Percentiles rank a stretch among this genome's conserved stretches.
These are phyloP conservation scores for Globisporangium canariense DNA, from an alignment of 352 stramenopile species.

Conservation along the genomic window DNA sequence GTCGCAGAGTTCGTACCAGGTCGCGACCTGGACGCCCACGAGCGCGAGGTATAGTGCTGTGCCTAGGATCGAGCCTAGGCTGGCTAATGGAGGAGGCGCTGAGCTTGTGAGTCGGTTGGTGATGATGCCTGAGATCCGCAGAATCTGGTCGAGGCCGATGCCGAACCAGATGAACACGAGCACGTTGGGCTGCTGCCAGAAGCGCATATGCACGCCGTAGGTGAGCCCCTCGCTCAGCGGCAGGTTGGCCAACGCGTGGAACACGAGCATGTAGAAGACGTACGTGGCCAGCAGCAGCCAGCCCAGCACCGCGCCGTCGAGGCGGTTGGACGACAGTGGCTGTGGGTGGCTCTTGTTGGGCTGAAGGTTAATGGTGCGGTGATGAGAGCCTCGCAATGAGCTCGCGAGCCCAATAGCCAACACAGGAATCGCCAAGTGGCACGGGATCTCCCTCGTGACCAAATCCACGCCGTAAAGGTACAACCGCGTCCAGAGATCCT, in stretches of 20 bases:
- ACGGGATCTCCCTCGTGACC: slow-evolving; percentile 37
- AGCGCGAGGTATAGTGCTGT: slow-evolving; percentile 20
- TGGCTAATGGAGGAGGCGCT: not conserved
- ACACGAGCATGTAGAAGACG: slow-evolving; percentile 92
- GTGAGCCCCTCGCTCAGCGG: slow-evolving; percentile 90
- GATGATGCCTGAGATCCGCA: slow-evolving; percentile 8
- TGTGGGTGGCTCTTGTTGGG: not conserved
- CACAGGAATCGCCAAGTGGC: slow-evolving; percentile 43
- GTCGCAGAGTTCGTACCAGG: slow-evolving; percentile 44
- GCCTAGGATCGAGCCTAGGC: not conserved
- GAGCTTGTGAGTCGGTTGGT: not conserved
- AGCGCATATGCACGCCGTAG: slow-evolving; percentile 93
- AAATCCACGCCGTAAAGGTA: slow-evolving; percentile 77
- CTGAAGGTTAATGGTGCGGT: not conserved
- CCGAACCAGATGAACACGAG: slow-evolving; percentile 88
- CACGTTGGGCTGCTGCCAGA: slow-evolving; percentile 94
- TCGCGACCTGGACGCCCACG: slow-evolving; percentile 27
- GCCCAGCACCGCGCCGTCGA: slow-evolving; percentile 10
- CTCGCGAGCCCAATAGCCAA: slow-evolving; percentile 26
- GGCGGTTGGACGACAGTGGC: not conserved
- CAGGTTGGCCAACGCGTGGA: slow-evolving; percentile 93
- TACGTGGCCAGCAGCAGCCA: slow-evolving; percentile 54
- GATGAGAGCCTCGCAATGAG: slow-evolving; percentile 14
- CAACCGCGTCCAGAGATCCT: slow-evolving; percentile 71
- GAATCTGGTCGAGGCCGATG: slow-evolving; percentile 33